Evolutionary conservation across 108 stramenopile genomes (phyloP).

Genomic region (Schizochytrium sp.): DNA sequence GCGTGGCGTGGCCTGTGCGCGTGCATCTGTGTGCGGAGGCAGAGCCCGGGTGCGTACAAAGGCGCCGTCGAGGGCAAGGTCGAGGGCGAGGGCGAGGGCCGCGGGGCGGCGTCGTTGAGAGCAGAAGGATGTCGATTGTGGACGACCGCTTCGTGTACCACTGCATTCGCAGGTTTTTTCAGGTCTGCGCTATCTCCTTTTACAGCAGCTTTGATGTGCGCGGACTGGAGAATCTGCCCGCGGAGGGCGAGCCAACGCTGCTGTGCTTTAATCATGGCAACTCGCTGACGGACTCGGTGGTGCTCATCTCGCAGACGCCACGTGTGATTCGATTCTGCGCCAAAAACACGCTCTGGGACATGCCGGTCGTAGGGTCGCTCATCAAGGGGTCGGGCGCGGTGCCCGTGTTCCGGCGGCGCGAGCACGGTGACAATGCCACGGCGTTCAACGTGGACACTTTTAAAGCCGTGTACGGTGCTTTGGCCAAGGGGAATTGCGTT

Average conservation of each 20-base stretch:
- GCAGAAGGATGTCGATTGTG: not conserved
- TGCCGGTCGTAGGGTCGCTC: not conserved
- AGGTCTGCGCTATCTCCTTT: not conserved
- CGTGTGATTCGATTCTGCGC: slow-evolving; percentile 18
- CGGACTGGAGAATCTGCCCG: not conserved
- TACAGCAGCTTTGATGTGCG: slow-evolving; percentile 6
- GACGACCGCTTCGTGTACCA: slow-evolving; percentile 7
- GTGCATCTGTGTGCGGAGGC: too few relatives aligned
- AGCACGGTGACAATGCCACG: not conserved
- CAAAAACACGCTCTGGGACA: not conserved
- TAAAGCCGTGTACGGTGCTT: not conserved
- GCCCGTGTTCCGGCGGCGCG: not conserved
- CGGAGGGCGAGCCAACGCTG: not conserved
- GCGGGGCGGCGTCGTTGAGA: not conserved
- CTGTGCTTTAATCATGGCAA: slow-evolving; percentile 19
- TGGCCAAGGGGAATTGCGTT: not conserved
- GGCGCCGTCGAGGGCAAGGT: not conserved
- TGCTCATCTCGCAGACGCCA: slow-evolving; percentile 10
- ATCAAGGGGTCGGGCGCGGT: not conserved
- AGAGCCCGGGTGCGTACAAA: too few relatives aligned
- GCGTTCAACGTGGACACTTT: slow-evolving; percentile 12
- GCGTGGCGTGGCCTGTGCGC: too few relatives aligned
- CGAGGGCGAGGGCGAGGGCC: not conserved
- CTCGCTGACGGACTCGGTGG: slow-evolving; percentile 15
- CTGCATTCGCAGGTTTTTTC: not conserved